These are phyloP conservation scores for Hyphodiscus sp. DNA, from an alignment of 2,329 filamentous ascomycete genomes.

Conservation along the genomic window DNA sequence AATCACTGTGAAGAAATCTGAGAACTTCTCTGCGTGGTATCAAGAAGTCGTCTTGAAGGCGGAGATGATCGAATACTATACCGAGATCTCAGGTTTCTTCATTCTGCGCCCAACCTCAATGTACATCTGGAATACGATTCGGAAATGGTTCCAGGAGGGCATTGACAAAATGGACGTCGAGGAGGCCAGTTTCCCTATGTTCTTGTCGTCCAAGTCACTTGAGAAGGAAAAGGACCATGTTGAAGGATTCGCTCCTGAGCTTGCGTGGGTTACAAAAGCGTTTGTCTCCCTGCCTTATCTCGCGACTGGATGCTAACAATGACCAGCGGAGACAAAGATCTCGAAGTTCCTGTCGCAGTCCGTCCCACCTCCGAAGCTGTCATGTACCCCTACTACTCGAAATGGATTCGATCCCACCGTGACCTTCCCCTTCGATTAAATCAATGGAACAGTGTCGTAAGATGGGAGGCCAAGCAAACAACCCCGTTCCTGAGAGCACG, in stretches of 20 bases:
- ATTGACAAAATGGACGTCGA: slow-evolving; percentile 91
- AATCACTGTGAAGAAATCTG: slow-evolving; percentile 77
- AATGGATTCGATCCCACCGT: slow-evolving; percentile 95
- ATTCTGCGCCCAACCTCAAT: slow-evolving; percentile 71
- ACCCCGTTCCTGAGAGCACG: slow-evolving; percentile 83
- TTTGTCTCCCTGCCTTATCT: slow-evolving; percentile 35
- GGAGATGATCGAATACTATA: slow-evolving; percentile 94
- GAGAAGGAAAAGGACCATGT: slow-evolving; percentile 82
- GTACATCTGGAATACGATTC: slow-evolving; percentile 61
- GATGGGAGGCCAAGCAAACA: slow-evolving; percentile 95
- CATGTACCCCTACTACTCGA: slow-evolving; percentile 94
- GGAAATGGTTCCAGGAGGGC: slow-evolving; percentile 60
- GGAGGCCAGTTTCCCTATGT: slow-evolving; percentile 95
- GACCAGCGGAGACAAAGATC: slow-evolving; percentile 75
- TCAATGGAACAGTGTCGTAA: slow-evolving; percentile 92
- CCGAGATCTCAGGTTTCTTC: slow-evolving; percentile 92
- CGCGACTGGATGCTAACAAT: slow-evolving; percentile 21
- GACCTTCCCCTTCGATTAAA: slow-evolving; percentile 92
- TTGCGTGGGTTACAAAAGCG: slow-evolving; percentile 84
- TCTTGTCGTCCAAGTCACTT: slow-evolving; percentile 85
- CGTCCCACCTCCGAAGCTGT: slow-evolving; percentile 67
- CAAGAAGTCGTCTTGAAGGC: slow-evolving; percentile 96
- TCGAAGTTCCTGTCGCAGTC: slow-evolving; percentile 71
- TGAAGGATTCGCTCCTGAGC: slow-evolving; percentile 93
- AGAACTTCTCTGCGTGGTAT: slow-evolving; percentile 93